Base-by-base conservation (phyloP, 208 protist genomes). In the Leishmania arabica region DNA sequence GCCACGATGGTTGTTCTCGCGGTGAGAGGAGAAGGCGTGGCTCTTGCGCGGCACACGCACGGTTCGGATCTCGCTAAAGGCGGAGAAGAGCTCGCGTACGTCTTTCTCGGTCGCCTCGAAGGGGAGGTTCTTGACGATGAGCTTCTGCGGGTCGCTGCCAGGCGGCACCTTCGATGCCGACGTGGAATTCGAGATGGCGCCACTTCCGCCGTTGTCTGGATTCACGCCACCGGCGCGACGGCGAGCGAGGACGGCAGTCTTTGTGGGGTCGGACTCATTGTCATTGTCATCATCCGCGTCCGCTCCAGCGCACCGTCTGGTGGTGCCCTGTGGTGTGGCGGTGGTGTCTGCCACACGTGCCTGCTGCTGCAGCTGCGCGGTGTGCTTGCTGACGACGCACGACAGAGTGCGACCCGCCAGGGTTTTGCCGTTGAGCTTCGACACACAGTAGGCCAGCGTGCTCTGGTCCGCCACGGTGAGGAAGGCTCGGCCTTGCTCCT, bases 41-140 rank as follows among this genome's bases (percentile, higher is more conserved):
- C 88, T 85, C 89, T 99, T 99, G 72, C 95, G 96, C 37, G 99
- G 99, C 68, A 99, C n/a, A 51, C 99, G 94, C 68, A 99, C 91
- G 17, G 86, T 95, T 78, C 98, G 97, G n/a, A 99, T 75, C 87
- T 99, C 91, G 74, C 94, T 98, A 86, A 98, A 99, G 24, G 95
- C 91, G n/a, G 90, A 86, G 79, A 99, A 99, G 9, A 99, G 90
- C 60, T 99, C 92, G 5, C 92, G 85, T n/a, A 99, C 75, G 85
- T 99, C 99, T 58, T 96, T 91, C 70, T 93, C 86, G 11, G 92
- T 99, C 24, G 99, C 98, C 89, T 99, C 98, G 88, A 99, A 99
- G 4, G 99, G 96, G 17, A 99, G 85, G 88, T 99, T 99, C 87
- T 99, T 98, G 51, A 99, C 93, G 6, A 99, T 88, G 31, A 99